Conservation (phyloP, 352 stramenopile species). For the Globisporangium splendens region DNA sequence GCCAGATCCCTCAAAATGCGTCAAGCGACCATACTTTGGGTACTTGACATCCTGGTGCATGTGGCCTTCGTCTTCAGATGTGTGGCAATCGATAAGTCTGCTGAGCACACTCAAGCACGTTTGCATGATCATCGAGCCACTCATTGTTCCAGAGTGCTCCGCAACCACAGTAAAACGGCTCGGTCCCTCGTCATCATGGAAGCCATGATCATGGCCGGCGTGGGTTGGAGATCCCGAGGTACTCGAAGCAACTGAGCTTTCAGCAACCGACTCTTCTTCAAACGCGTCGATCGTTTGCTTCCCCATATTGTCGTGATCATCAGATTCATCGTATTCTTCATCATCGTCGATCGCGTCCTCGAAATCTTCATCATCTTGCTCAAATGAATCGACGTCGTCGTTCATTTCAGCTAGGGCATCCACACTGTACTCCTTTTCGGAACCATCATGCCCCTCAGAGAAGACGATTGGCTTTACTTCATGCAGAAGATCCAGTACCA, state of each 20-base stretch:
- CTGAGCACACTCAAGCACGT: slow-evolving; percentile 82
- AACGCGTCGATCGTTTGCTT: slow-evolving; percentile 64
- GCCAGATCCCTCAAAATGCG: slow-evolving; percentile 76
- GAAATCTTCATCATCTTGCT: slow-evolving; percentile 53
- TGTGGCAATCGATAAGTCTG: slow-evolving; percentile 81
- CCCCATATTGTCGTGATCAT: slow-evolving; percentile 37
- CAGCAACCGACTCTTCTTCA: slow-evolving; percentile 49
- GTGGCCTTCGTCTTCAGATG: slow-evolving; percentile 73
- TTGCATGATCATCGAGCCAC: slow-evolving; percentile 85
- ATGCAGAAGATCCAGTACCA: slow-evolving; percentile 70
- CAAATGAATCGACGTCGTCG: slow-evolving; percentile 36
- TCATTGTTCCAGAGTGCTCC: slow-evolving; percentile 78
- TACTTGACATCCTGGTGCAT: slow-evolving; percentile 77
- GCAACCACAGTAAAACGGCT: slow-evolving; percentile 69
- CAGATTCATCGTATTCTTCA: slow-evolving; percentile 28
- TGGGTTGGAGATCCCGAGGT: slow-evolving; percentile 28
- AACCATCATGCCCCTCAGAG: slow-evolving; percentile 55
- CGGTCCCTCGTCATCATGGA: slow-evolving; percentile 30
- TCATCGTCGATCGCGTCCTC: slow-evolving; percentile 33
- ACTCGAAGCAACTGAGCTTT: slow-evolving; percentile 42
- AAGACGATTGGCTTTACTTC: slow-evolving; percentile 79
- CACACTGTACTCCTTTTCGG: slow-evolving; percentile 69
- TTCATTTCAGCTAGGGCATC: slow-evolving; percentile 51
- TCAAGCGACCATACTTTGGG: slow-evolving; percentile 74
- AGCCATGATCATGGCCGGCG: slow-evolving; percentile 18